Base-by-base conservation (phyloP, 805 yeast species). In the Saturnispora serradocipensis region DNA sequence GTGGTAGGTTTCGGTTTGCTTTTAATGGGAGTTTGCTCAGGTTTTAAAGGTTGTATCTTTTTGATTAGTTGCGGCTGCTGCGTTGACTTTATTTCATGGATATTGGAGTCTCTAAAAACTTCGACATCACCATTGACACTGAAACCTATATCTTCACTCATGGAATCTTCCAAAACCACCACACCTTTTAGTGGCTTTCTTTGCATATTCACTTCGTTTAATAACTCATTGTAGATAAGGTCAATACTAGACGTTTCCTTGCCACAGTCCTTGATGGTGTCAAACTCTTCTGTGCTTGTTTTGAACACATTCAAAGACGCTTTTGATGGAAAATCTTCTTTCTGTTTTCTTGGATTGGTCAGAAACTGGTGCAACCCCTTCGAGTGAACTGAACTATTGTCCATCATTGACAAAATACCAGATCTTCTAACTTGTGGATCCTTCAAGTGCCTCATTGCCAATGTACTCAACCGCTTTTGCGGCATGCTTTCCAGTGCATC, bases 21-120 rank as follows among this genome's bases (percentile, higher is more conserved):
- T 20, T 6, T n/a, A 22, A 20, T 38, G 22, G 13, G 16, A 28
- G 35, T 18, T 46, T 35, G 10, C 7, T 30, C 36, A 20, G 16
- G 35, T 78, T 82, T 74, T 81, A 75, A 55, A 78, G 81, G 61
- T 77, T 82, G 8, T 79, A 80, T 0, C 88, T 38, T 20, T 11
- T 38, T 38, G n/a, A 25, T 4, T 4, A 18, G 6, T 10, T 18
- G 20, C 6, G 13, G 15, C 13, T 38, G 42, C 13, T 90, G 0
- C 3, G 82, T 78, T 2, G 90, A 88, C 6, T 80, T 65, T 13
- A 85, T 72, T 34, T 60, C 56, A 58, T 64, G 45, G 57, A 75
- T 66, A 59, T 72, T 59, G 61, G 81, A 61, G 54, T 75, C 62
- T 52, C 64, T 38, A 81, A 87, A 62, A 56, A 83, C 59, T 65